These are phyloP conservation scores for Wickerhamiella cacticola DNA, from an alignment of 805 yeast species.

Conservation along the genomic window DNA sequence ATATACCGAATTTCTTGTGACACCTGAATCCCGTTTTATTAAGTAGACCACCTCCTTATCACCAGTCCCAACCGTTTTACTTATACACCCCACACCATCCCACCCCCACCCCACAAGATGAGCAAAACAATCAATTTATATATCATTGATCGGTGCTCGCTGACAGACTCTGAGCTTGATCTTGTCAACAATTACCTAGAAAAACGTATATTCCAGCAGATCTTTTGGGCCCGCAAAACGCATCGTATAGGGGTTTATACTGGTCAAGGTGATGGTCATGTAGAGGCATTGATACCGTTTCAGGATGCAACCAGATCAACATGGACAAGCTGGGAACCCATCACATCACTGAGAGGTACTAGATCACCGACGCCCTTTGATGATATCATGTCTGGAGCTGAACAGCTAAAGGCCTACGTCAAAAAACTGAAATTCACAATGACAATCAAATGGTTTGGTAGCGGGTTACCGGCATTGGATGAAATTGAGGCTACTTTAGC, in stretches of 20 bases:
- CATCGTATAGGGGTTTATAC: conserved; percentile 13
- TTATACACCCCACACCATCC: background rate
- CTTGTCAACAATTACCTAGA: conserved; percentile 9
- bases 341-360: background rate
- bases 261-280: background rate
- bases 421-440: conserved; percentile 14
- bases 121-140: conserved; percentile 3
- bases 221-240: conserved; percentile 14
- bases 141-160: background rate
- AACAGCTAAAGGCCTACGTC: conserved; percentile 16
- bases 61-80: background rate
- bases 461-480: conserved; percentile 13
- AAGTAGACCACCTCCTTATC: too few relatives aligned
- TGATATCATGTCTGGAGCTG: conserved; percentile 13
- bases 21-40: too few relatives aligned
- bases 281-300: background rate
- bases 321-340: background rate
- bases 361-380: background rate
- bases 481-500: conserved; percentile 11
- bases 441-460: background rate
- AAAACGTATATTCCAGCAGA: background rate
- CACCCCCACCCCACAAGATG: background rate
- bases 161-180: background rate
- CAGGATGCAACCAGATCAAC: background rate
- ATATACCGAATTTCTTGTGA: too few relatives aligned